Conservation (phyloP, 352 stramenopile species). For the Stramenopiles sp. region DNA sequence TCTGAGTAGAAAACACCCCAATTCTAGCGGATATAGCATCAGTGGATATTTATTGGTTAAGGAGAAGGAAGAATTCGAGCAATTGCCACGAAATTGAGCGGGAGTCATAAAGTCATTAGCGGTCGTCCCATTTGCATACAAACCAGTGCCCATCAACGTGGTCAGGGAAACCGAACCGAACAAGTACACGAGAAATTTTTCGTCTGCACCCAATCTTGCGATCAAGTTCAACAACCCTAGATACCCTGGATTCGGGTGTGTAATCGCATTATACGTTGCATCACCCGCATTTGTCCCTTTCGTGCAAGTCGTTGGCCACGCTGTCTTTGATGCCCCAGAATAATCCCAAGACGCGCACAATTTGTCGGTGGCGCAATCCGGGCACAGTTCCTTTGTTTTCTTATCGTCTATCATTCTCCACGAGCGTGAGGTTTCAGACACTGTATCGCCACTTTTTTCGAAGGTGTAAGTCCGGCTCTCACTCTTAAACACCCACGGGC, state of each 20-base stretch:
- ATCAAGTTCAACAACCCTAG: neutral
- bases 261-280: neutral
- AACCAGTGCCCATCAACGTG: too few relatives aligned
- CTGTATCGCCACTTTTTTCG: neutral
- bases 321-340: neutral
- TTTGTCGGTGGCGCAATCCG: neutral
- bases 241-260: neutral
- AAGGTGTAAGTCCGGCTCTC: neutral
- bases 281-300: neutral
- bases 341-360: slow-evolving; percentile 1
- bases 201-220: neutral
- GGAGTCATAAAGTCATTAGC: too few relatives aligned
- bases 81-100: too few relatives aligned
- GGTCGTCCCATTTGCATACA: too few relatives aligned
- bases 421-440: neutral
- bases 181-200: neutral
- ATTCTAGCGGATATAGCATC: neutral
- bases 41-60: too few relatives aligned
- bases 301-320: neutral
- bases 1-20: neutral
- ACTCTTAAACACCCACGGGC: neutral
- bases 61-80: too few relatives aligned
- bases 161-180: neutral
- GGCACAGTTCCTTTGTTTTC: neutral
- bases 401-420: neutral